phyloP scores from a whole-genome alignment of 2,329 filamentous ascomycete genomes.

The Orbilia javanica region DNA sequence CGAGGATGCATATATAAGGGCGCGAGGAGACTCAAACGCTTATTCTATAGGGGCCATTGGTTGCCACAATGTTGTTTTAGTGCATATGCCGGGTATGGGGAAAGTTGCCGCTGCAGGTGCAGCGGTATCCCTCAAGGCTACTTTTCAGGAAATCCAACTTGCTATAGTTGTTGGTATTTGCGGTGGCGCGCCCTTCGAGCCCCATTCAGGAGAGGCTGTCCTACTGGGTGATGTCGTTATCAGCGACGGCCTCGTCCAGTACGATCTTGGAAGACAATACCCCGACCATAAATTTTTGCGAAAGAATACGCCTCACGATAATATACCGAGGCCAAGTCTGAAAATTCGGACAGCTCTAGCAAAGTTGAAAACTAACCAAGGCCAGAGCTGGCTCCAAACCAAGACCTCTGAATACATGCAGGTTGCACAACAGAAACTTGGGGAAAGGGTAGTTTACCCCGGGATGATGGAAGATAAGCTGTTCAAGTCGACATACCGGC shows the following conservation, averaged over 20 bases:
- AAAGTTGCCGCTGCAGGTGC: conserved; percentile 61
- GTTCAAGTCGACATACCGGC: not conserved
- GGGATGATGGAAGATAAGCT: not conserved
- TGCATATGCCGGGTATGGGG: conserved; percentile 63
- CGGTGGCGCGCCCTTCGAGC: conserved; percentile 36
- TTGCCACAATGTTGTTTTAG: conserved; percentile 63
- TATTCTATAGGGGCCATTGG: conserved; percentile 63
- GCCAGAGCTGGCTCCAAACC: conserved; percentile 15
- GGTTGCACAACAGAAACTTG: not conserved
- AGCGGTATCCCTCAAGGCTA: conserved; percentile 42
- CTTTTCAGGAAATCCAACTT: conserved; percentile 59
- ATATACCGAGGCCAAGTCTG: not conserved
- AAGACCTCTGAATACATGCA: conserved; percentile 20
- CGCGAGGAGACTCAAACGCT: conserved; percentile 62
- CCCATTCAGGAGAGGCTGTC: not conserved
- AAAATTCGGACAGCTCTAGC: not conserved
- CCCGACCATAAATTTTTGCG: conserved; percentile 52
- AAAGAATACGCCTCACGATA: not conserved
- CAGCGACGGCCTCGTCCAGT: not conserved
- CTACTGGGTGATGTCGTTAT: not conserved
- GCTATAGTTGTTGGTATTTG: conserved; percentile 57
- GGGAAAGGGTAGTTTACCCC: not conserved
- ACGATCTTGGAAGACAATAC: not conserved
- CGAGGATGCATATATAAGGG: conserved; percentile 59
- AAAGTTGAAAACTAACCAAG: conserved; percentile 17